These are phyloP conservation scores for Malassezia arunalokei DNA, from an alignment of 1,284 basidiomycete genomes.

Conservation along the genomic window DNA sequence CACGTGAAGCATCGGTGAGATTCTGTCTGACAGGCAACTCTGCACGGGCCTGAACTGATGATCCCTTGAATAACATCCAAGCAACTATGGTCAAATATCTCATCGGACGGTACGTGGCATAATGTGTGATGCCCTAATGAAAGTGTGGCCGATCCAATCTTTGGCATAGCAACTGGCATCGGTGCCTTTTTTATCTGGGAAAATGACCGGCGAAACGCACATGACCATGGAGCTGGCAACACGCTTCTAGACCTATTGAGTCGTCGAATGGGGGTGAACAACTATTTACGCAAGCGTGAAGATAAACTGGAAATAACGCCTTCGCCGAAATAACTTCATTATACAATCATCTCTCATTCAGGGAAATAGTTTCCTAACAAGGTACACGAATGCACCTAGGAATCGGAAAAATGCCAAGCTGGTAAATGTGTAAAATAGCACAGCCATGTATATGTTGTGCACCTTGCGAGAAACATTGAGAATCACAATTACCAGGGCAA, in stretches of 20 bases:
- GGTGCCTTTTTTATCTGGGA: conserved; percentile 42
- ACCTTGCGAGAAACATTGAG: conserved; percentile 20
- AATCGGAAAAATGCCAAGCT: conserved; percentile 33
- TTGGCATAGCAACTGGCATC: conserved; percentile 35
- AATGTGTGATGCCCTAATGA: background rate
- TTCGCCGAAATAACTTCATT: background rate
- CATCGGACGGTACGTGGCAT: conserved; percentile 18
- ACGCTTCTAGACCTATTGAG: conserved; percentile 24
- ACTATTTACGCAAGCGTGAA: background rate
- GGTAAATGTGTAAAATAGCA: conserved; percentile 37
- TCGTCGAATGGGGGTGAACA: conserved; percentile 14
- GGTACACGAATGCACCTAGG: conserved; percentile 23
- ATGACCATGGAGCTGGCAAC: conserved; percentile 25
- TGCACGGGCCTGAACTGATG: background rate
- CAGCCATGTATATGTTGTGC: conserved; percentile 36
- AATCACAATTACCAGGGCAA: conserved; percentile 36
- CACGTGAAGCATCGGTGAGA: background rate
- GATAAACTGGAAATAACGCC: background rate
- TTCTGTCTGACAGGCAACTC: too few relatives aligned
- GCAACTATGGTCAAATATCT: conserved; percentile 17
- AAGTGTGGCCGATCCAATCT: conserved; percentile 30
- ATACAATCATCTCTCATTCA: background rate
- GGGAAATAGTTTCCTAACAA: conserved; percentile 1
- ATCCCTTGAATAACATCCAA: background rate
- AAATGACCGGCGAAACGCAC: conserved; percentile 30